phyloP scores from a whole-genome alignment of 345 rosid species.

The Euclidium syriacum region DNA sequence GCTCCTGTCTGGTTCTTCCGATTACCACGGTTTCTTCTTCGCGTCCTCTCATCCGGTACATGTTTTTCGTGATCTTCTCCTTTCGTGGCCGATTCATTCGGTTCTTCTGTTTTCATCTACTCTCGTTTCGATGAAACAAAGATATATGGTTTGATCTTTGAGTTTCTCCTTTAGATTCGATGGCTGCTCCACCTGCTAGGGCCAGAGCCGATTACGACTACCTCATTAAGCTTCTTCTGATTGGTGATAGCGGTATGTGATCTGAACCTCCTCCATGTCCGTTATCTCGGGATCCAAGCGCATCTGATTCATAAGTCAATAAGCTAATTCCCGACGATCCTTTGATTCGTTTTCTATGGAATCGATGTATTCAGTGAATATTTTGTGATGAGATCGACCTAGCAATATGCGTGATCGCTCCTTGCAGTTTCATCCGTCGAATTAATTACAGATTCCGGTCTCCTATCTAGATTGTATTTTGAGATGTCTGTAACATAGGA shows the following conservation, averaged over 20 bases:
- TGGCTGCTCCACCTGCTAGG: conserved; percentile 79
- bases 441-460: neutral
- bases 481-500: neutral
- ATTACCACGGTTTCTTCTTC: conserved; percentile 12
- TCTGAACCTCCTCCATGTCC: conserved; percentile 11
- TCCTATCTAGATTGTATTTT: conserved; percentile 13
- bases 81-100: conserved; percentile 11
- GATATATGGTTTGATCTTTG: conserved; percentile 13
- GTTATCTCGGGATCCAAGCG: neutral
- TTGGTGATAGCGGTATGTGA: conserved; percentile 65
- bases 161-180: conserved; percentile 22
- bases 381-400: conserved; percentile 8
- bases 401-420: conserved; percentile 7
- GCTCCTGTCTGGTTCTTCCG: conserved; percentile 7
- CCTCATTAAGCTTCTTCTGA: conserved; percentile 73
- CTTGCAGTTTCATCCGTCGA: neutral
- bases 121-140: conserved; percentile 11
- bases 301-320: neutral
- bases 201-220: conserved; percentile 77
- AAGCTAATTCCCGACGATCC: neutral
- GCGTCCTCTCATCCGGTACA: conserved; percentile 14
- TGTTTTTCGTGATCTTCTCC: neutral
- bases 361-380: neutral
- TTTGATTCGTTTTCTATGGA: neutral
- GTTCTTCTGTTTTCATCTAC: neutral